Base-by-base conservation (phyloP, 208 protist species). In the Endotrypanum monterogeii region DNA sequence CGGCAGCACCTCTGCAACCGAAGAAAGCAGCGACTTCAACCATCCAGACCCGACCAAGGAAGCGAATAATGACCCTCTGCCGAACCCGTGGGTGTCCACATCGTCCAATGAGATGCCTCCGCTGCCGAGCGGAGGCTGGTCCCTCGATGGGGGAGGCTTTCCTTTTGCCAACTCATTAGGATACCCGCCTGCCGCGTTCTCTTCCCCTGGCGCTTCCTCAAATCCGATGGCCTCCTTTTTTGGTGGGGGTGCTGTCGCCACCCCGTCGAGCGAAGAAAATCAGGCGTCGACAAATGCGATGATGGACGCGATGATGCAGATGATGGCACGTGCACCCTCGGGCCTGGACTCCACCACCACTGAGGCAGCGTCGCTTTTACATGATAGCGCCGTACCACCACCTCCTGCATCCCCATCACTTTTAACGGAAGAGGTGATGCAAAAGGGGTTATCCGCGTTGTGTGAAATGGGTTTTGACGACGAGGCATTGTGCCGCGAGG, bases 381-480 rank as follows among this genome's bases (percentile, higher is more conserved):
- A 23, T 7, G 77, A 55, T 52, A 16, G 52, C 0, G 57, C 39
- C 0, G 56, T 54, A 1, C 20, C 67, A 50, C 11, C n/a, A 11
- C 30, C 41, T 0, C 1, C 54, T 18, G 23, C 63, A 11, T 28
- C 55, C 8, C 2, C 41, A 11, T 9, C 63, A 20, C 52, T 37
- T 1, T 20, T 82, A 28, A 62, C 78, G 0, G 71, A 82, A 60
- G 71, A 82, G 25, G n/a, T 25, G 23, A 23, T 81, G 62, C 71
- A 58, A 50, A 32, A 28, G 0, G 76, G 76, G 0, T 1, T 81
- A 16, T 50, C 58, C 14, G 35, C 65, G 41, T 65, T 81, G 76
- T 71, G 56, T 0, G 88, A 92, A n/a, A 94, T 97, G 89, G 92
- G 92, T 2, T 97, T 97, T 73, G 85, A 93, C 35, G 84, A 95